phyloP scores from a whole-genome alignment of 2,329 filamentous ascomycete genomes.

The Xylaria sp. region DNA sequence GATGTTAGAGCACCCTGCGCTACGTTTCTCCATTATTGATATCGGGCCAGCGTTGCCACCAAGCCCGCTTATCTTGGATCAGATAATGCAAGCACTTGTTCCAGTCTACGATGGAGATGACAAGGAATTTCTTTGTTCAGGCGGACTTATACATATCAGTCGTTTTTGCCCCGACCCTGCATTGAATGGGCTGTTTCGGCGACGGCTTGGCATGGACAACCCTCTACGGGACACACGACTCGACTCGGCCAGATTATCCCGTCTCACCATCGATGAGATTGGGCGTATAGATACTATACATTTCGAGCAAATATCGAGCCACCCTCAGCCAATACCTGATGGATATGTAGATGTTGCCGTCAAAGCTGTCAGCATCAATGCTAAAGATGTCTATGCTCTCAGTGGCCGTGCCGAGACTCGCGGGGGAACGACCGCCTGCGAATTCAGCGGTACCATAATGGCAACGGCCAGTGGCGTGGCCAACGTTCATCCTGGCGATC shows the following conservation, averaged over 20 bases:
- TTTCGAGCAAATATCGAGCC: not conserved
- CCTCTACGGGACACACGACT: no score
- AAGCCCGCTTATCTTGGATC: not conserved
- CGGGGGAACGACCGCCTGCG: no score
- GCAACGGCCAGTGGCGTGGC: no score
- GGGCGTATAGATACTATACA: not conserved
- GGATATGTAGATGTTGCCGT: slow-evolving; percentile 27
- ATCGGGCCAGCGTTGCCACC: not conserved
- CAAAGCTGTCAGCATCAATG: slow-evolving; percentile 38
- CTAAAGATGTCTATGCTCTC: slow-evolving; percentile 33
- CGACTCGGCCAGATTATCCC: no score
- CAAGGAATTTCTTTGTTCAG: slow-evolving; percentile 31
- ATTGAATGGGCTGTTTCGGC: slow-evolving; percentile 41
- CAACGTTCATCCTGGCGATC: no score
- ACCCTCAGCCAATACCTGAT: not conserved
- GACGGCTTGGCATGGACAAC: slow-evolving; percentile 5
- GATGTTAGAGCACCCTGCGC: slow-evolving; percentile 30
- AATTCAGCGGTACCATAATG: no score
- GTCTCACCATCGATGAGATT: no score
- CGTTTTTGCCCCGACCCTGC: slow-evolving; percentile 40
- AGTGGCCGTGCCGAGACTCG: no score
- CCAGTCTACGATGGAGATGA: slow-evolving; percentile 31
- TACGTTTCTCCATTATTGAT: slow-evolving; percentile 25
- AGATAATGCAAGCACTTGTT: not conserved
- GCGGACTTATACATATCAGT: slow-evolving; percentile 40